A percentile compares a stretch with the other conserved stretches of the same genome.
Evolutionary conservation across 2,329 filamentous ascomycete genomes (phyloP).

Genomic region (Alternaria angustiovoidea): DNA sequence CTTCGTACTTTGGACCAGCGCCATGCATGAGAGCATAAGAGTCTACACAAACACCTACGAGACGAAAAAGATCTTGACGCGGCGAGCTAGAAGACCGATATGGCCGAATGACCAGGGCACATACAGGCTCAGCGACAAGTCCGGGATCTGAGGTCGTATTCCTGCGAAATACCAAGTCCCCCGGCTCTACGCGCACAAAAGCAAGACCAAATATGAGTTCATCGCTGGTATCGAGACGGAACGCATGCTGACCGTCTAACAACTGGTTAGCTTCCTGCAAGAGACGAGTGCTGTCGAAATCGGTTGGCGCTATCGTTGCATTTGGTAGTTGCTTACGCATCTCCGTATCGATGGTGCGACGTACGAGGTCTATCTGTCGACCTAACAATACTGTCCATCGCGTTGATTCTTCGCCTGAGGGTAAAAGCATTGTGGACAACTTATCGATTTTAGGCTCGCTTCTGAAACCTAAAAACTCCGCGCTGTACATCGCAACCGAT

Average conservation of each 20-base stretch:
- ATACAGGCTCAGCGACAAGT: not conserved
- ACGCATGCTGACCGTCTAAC: not conserved
- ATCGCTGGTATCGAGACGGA: not conserved
- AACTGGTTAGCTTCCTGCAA: not conserved
- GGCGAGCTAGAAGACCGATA: not conserved
- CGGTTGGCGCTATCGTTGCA: too few species aligned
- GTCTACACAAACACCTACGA: not conserved
- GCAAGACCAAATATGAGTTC: not conserved
- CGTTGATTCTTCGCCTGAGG: too few species aligned
- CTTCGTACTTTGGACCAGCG: fast-evolving
- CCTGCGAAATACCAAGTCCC: not conserved
- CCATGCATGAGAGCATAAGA: not conserved
- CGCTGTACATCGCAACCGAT: too few species aligned
- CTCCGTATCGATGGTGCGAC: too few species aligned
- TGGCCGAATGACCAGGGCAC: not conserved
- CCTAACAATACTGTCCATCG: too few species aligned
- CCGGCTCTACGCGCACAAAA: not conserved
- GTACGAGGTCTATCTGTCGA: too few species aligned
- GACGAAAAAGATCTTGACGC: not conserved
- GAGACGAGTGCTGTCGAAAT: too few species aligned
- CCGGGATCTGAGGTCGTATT: not conserved
- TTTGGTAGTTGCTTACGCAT: too few species aligned
- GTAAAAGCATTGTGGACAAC: too few species aligned
- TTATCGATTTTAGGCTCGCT: too few species aligned
- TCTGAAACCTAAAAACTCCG: too few species aligned